Base-by-base conservation (phyloP, 139 green algal species). In the Raphidocelis subcapitata region DNA sequence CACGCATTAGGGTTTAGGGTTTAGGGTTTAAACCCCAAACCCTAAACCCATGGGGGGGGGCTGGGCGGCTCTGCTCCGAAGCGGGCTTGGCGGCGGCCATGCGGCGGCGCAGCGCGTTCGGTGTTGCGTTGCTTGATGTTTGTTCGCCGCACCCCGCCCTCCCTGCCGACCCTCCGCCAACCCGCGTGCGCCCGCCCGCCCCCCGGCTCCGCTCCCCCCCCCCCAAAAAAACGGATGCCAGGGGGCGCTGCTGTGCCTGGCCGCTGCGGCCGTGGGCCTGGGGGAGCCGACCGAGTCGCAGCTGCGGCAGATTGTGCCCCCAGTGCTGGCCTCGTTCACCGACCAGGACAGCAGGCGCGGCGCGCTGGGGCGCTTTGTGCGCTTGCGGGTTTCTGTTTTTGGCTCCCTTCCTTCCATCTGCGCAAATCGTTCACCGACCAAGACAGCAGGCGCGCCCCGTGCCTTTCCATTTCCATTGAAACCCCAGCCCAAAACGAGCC, bases 161-260 rank as follows among this genome's bases (percentile, higher is more conserved):
- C n/a, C n/a, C n/a, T n/a, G n/a, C n/a, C n/a, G n/a, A n/a, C 54
- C 20, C 54, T 29, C 54, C 41, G 16, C 54, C 20, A 8, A 26
- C 54, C 12, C 54, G 10, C 54, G 21, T 12, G 4, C 54, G 20
- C 54, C 54, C 12, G 23, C 54, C 24, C 54, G 23, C 54, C 15
- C 8, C 29, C 5, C 18, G 5, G 21, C 10, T 47, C 21, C 21
- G 8, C 15, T n/a, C 60, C 15, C 60, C 12, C n/a, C n/a, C n/a
- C n/a, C n/a, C n/a, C n/a, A n/a, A n/a, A n/a, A n/a, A n/a, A n/a
- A n/a, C n/a, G n/a, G n/a, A n/a, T n/a, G n/a, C n/a, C 77, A 96
- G 86, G 94, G 95, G 3, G 95, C 92, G 0, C 83, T 98, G 55
- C 90, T 99, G 62, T 97, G 91, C 73, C 86, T 99, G 26, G 95